Conservation (phyloP, 345 rosid genomes). For the Cardamine resedifolia region DNA sequence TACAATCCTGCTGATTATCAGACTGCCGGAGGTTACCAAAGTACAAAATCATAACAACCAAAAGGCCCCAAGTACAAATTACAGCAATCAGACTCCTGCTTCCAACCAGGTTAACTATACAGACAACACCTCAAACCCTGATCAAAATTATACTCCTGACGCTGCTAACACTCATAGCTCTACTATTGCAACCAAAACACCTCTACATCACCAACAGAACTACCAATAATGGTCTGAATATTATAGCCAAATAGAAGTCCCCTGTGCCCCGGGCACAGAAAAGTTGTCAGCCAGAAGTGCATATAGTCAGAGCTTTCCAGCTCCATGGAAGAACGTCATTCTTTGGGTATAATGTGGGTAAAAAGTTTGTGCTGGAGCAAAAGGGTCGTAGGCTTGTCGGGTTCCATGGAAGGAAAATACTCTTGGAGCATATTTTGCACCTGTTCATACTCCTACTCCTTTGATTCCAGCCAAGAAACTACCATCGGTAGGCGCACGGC, state of each 20-base stretch:
- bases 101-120: constrained; percentile 70
- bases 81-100: constrained; percentile 58
- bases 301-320: constrained; percentile 55
- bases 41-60: constrained; percentile 69
- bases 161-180: constrained; percentile 55
- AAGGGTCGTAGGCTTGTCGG: constrained; percentile 19
- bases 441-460: neutral
- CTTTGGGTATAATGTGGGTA: constrained; percentile 21
- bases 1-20: constrained; percentile 99
- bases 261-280: constrained; percentile 98
- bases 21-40: constrained; percentile 91
- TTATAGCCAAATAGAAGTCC: constrained; percentile 88
- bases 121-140: constrained; percentile 64
- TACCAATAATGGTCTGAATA: constrained; percentile 86
- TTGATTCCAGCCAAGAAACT: constrained; percentile 8
- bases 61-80: constrained; percentile 65
- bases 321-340: constrained; percentile 33
- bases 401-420: constrained; percentile 27
- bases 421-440: constrained; percentile 32
- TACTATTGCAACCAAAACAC: constrained; percentile 48
- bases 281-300: constrained; percentile 58
- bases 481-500: constrained; percentile 23
- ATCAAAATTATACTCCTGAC: constrained; percentile 61
- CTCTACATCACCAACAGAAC: constrained; percentile 72
- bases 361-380: constrained; percentile 22